These are phyloP conservation scores for Aethionema arabicum DNA, from an alignment of 345 rosid genomes.

Conservation along the genomic window DNA sequence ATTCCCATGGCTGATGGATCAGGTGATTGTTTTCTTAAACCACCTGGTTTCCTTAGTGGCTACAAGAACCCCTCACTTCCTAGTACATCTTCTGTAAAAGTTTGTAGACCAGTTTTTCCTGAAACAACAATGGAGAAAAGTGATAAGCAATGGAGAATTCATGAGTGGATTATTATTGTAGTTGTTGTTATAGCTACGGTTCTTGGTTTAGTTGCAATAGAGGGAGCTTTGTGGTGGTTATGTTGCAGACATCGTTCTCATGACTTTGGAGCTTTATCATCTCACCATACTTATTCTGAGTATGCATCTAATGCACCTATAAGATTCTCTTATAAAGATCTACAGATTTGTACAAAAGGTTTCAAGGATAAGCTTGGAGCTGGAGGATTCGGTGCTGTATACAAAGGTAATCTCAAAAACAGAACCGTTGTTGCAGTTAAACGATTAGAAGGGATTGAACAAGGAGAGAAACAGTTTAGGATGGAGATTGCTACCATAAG, in stretches of 20 bases:
- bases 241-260: conserved; percentile 50
- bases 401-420: conserved; percentile 48
- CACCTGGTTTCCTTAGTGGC: conserved; percentile 48
- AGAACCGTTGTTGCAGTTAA: conserved; percentile 50
- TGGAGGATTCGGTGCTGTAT: conserved; percentile 61
- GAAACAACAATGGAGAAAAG: conserved; percentile 25
- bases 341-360: conserved; percentile 46
- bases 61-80: conserved; percentile 56
- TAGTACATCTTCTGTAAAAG: conserved; percentile 61
- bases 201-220: conserved; percentile 42
- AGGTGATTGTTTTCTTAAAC: conserved; percentile 51
- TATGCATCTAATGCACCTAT: conserved; percentile 65
- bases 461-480: conserved; percentile 54
- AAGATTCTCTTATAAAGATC: conserved; percentile 51
- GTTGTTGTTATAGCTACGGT: conserved; percentile 46
- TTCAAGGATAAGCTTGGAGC: conserved; percentile 55
- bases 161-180: conserved; percentile 37
- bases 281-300: conserved; percentile 60
- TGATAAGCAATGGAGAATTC: conserved; percentile 27
- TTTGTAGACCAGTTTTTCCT: conserved; percentile 52
- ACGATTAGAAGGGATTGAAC: conserved; percentile 50
- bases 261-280: conserved; percentile 44
- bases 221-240: conserved; percentile 61
- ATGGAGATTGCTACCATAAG: conserved; percentile 59
- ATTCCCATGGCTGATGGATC: conserved; percentile 61